Evolutionary conservation across 139 green algal genomes (phyloP), one percentile per base, ranked within the genome.

Genomic region (Coccomyxa sp.): DNA sequence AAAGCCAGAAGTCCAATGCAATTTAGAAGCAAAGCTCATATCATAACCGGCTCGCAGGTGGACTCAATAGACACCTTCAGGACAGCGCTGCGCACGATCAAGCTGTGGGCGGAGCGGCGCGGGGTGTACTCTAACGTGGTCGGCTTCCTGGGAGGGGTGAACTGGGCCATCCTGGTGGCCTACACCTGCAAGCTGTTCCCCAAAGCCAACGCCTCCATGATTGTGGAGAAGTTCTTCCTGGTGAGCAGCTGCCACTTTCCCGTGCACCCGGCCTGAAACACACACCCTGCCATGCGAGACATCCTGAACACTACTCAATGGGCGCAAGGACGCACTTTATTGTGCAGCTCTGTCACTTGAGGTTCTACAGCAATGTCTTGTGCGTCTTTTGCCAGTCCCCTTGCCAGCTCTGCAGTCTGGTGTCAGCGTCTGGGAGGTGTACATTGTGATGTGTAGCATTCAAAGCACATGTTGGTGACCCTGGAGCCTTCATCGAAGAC

Each of bases 71-170:
- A 82, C 24, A 12, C 74, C 69, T 98, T 97, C 79, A 75, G 93
- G 33, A 88, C 84, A 10, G 86, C 87, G 16, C 84, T 98, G 78
- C 84, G 93, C 71, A 85, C 80, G 37, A 78, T 98, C 70, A 98
- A 98, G 90, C 82, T 96, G 44, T 99, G 96, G 96, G 95, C 95
- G 16, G 88, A 95, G 76, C 79, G 81, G 27, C 89, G 91, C 3
- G 92, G 91, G 27, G 88, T 97, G 8, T 95, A 95, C 88, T 88
- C 78, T 79, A 97, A 97, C 82, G 89, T 94, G 6, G 86, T 86
- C 5, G 96, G 96, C 31, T 98, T 95, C 83, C 86, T 99, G 68
- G 96, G 95, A 16, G 96, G 96, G 27, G 92, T 99, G 35, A 99
- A 99, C 81, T 96, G 93, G 91, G 95, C 96, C 55, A 95, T 99